Evolutionary conservation across 441 rosid genomes (phyloP).

Genomic region (Hura crepitans): DNA sequence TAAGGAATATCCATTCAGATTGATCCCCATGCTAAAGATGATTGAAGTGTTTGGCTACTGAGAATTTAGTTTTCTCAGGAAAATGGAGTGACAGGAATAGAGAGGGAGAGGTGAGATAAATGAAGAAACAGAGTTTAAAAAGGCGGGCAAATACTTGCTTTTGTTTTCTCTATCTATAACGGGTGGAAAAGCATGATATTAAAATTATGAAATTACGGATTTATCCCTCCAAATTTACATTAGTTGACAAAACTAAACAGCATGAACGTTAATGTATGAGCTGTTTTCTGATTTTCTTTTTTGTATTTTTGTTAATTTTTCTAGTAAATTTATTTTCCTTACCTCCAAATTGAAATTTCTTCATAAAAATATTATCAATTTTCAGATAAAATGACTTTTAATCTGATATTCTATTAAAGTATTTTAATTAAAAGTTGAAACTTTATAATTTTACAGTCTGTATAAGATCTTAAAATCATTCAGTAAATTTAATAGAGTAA

Average conservation of each 20-base stretch:
- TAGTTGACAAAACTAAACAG: constrained; percentile 12
- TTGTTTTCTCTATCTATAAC: background rate
- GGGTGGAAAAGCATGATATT: constrained; percentile 11
- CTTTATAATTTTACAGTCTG: too few relatives aligned
- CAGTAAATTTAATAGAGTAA: too few relatives aligned
- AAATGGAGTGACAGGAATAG: constrained; percentile 11
- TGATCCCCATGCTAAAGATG: constrained; percentile 10
- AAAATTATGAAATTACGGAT: background rate
- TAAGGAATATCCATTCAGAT: constrained; percentile 3
- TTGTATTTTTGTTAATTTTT: background rate
- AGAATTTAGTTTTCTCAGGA: constrained; percentile 22
- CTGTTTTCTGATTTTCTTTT: background rate
- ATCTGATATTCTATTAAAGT: too few relatives aligned
- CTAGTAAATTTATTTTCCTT: background rate
- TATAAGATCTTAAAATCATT: too few relatives aligned
- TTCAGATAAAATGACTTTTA: background rate
- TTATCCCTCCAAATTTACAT: background rate
- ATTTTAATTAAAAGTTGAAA: too few relatives aligned
- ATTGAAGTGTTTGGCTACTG: constrained; percentile 23
- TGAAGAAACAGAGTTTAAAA: constrained; percentile 12
- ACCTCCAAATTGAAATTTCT: background rate
- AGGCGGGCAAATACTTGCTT: background rate
- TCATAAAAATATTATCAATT: background rate
- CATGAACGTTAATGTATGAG: constrained; percentile 9
- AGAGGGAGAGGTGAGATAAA: constrained; percentile 12